Conservation (phyloP, 352 stramenopile species). For the Peronospora farinosa region DNA sequence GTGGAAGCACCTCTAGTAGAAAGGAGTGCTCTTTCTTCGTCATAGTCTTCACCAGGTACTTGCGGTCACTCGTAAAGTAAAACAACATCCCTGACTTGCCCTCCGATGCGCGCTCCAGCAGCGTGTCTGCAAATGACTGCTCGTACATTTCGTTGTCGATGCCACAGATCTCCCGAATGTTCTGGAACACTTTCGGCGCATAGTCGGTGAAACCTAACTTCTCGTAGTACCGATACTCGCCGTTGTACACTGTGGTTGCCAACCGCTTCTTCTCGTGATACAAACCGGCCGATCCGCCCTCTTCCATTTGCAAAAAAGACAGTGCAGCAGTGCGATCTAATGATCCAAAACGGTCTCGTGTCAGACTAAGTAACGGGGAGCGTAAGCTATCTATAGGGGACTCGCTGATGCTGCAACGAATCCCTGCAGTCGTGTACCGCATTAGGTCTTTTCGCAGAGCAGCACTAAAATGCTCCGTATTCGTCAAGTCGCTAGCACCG, state of each 20-base stretch:
- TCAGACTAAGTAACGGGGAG: conserved; percentile 37
- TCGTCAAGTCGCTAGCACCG: conserved; percentile 29
- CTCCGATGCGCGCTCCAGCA: conserved; percentile 73
- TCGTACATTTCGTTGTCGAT: conserved; percentile 76
- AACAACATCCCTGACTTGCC: conserved; percentile 86
- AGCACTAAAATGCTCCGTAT: conserved; percentile 75
- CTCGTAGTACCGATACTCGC: conserved; percentile 79
- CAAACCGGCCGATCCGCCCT: conserved; percentile 41
- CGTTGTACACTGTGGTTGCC: conserved; percentile 77
- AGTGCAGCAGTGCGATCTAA: conserved; percentile 40
- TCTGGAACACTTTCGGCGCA: conserved; percentile 76
- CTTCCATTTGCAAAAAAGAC: conserved; percentile 60
- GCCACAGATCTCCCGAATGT: conserved; percentile 72
- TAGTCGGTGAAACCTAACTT: conserved; percentile 86
- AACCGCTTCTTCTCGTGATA: conserved; percentile 83
- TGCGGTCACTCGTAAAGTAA: conserved; percentile 82
- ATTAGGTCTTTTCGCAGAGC: conserved; percentile 79
- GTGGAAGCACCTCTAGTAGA: conserved; percentile 66
- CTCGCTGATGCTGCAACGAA: conserved; percentile 72
- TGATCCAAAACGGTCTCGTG: conserved; percentile 30
- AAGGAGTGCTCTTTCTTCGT: conserved; percentile 85
- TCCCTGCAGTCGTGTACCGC: conserved; percentile 79
- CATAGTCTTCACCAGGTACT: conserved; percentile 87
- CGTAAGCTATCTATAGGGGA: conserved; percentile 38
- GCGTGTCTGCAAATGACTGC: conserved; percentile 78